Base-by-base conservation (phyloP, 257 asterid species). In the Petrea volubilis region DNA sequence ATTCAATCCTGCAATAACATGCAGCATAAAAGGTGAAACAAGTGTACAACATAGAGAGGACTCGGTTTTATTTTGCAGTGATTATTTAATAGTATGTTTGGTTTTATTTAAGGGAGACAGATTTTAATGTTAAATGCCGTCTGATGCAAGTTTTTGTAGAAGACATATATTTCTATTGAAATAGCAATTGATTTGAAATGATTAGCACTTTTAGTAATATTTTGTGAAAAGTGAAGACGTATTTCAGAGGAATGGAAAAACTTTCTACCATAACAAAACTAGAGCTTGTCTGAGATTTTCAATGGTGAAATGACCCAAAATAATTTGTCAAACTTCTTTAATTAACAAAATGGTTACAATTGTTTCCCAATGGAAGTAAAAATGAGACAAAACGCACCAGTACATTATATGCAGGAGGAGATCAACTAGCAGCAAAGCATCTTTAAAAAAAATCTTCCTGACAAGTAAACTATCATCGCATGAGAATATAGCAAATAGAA, bases 11-110 rank as follows among this genome's bases (percentile, higher is more conserved):
- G 40, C 65, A 36, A 65, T 27, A 49, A 36, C 20, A 31, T 38
- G 50, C 31, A 55, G 59, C 81, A 72, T 72, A 62, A 64, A 69
- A n/a, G n/a, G 75, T 64, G 27, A 55, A 67, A 41, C 55, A 44
- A 78, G 51, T 11, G 34, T 57, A 61, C 66, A 51, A 21, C 53
- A 65, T 14, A 23, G 14, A 41, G 36, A 58, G 70, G 29, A 9
- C 43, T n/a, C n/a, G n/a, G n/a, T n/a, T n/a, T n/a, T n/a, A n/a
- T n/a, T n/a, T n/a, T n/a, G n/a, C n/a, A n/a, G n/a, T n/a, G n/a
- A n/a, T n/a, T n/a, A n/a, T n/a, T n/a, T n/a, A n/a, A n/a, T n/a
- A n/a, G n/a, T n/a, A n/a, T n/a, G n/a, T n/a, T n/a, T n/a, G n/a
- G n/a, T n/a, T n/a, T n/a, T n/a, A n/a, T n/a, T n/a, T n/a, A n/a